Evolutionary conservation across 805 yeast species (phyloP), one percentile per base, ranked within the genome.

Genomic region (Wickerhamomyces silvicola): DNA sequence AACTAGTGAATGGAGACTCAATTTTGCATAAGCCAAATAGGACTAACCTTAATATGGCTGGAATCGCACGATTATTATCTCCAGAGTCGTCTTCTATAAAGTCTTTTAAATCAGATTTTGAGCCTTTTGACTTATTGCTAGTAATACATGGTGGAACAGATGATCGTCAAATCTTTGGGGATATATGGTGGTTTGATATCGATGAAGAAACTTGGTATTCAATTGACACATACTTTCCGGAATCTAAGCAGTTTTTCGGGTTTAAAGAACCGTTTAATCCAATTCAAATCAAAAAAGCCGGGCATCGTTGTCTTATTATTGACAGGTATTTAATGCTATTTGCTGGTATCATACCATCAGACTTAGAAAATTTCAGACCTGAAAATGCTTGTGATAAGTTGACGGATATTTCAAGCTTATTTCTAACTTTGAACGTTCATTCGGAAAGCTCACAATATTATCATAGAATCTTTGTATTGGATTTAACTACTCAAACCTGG

Each of bases 141-240:
- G 42, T 59, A 1, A 37, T 58, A 1, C 68, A 64, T 36, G 69
- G 69, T 16, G 69, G 69, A 4, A 60, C 66, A 1, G 40, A 55
- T 28, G 47, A 52, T 18, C 27, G 33, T 8, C 48, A 57, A 12
- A 60, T 70, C 9, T 45, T 56, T 17, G 70, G 72, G 18, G 78
- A 72, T 48, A 43, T 63, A 43, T 72, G 78, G 78, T 59, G 62
- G 55, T 72, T 68, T 39, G 66, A 68, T 39, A 42, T 72, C 17
- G 60, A 59, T 18, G 41, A 56, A 1, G 72, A 66, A 35, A 45
- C 47, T 2, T 72, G 78, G 78, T 24, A 29, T 11, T 30, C 39
- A 12, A 21, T 54, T 1, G 35, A 39, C 1, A 43, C 60, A 0
- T 50, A 24, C 31, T 62, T 56, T 13, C 57, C 57, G 10, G 26